Evolutionary conservation across 2,329 filamentous ascomycete species (phyloP), one percentile per base, ranked within the genome.

Genomic region (Erysiphe pulchra): DNA sequence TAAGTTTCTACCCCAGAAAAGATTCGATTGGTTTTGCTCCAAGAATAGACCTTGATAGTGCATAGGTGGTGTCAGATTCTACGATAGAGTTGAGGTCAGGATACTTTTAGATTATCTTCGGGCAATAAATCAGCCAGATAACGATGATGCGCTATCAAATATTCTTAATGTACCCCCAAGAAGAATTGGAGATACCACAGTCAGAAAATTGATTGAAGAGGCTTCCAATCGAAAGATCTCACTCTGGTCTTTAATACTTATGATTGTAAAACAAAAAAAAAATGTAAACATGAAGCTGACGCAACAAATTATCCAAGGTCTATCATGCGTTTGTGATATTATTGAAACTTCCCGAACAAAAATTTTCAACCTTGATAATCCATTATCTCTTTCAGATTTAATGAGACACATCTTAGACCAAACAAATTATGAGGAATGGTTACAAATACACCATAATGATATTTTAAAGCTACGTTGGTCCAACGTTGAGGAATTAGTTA

Each of bases 1-100:
- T 54, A 55, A 52, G 62, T 60, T 42, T 17, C 13, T 12, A 38
- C 20, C 12, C 14, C 14, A n/a, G 8, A 10, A 28, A 16, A 30
- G 12, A 30, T 2, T 16, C 6, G 14, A 16, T 24, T 4, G 7
- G 17, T 32, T 18, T 32, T n/a, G 18, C 9, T 33, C 14, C 16
- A 46, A 14, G 5, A 38, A 17, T 44, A 8, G 30, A 28, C 38
- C 30, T 13, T 39, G 28, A 16, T 38, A 13, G 31, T 13, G 17
- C 10, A 12, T n/a, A 64, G 63, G 73, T 34, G 87, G 90, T 1
- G 73, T 75, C 50, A 80, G 82, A 48, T 98, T 98, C 59, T 95
- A 92, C 55, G 90, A 98, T 53, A 75, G 90, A 45, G 71, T 75
- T 2, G 87, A 98, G 58, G 79, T 95, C 56, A 92, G 90, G 59